Percentiles rank a stretch among this genome's conserved stretches.
Conservation (phyloP, 2,329 filamentous ascomycete genomes). For the Xylariaceae sp. region DNA sequence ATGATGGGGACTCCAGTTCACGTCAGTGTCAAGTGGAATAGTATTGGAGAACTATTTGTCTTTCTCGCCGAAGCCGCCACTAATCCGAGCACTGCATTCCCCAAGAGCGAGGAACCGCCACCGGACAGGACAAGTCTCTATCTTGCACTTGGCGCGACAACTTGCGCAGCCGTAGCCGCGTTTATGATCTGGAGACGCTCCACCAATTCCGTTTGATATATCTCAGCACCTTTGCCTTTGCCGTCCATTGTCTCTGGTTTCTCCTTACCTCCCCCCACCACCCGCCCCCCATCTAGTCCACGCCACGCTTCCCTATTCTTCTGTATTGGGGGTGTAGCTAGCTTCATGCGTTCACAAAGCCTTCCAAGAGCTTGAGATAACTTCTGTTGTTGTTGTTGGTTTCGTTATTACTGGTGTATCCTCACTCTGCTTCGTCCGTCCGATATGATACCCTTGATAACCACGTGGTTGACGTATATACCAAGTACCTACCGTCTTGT, state of each 20-base stretch:
- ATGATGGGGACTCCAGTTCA: conserved; percentile 91
- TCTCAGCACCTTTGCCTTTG: conserved; percentile 1
- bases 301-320: neutral
- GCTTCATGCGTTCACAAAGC: neutral
- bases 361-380: neutral
- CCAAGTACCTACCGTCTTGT: conserved; percentile 15
- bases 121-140: conserved; percentile 82
- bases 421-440: conserved; percentile 14
- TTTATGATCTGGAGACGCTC: conserved; percentile 62
- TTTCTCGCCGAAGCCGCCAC: conserved; percentile 86
- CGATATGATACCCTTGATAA: conserved; percentile 29
- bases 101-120: conserved; percentile 81
- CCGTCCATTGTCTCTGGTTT: neutral
- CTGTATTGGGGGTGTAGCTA: conserved; percentile 8
- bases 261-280: neutral
- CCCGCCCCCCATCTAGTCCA: neutral
- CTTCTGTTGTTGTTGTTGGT: neutral
- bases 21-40: conserved; percentile 91
- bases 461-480: conserved; percentile 14
- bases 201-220: conserved; percentile 41
- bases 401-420: conserved; percentile 13
- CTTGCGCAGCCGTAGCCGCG: conserved; percentile 59
- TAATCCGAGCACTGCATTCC: conserved; percentile 82
- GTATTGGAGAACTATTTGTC: conserved; percentile 91
- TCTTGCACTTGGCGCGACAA: conserved; percentile 72